A percentile compares a stretch with the other conserved stretches of the same genome.
Evolutionary conservation across 208 protist genomes (phyloP).

Genomic region (Porcisia hertigi): DNA sequence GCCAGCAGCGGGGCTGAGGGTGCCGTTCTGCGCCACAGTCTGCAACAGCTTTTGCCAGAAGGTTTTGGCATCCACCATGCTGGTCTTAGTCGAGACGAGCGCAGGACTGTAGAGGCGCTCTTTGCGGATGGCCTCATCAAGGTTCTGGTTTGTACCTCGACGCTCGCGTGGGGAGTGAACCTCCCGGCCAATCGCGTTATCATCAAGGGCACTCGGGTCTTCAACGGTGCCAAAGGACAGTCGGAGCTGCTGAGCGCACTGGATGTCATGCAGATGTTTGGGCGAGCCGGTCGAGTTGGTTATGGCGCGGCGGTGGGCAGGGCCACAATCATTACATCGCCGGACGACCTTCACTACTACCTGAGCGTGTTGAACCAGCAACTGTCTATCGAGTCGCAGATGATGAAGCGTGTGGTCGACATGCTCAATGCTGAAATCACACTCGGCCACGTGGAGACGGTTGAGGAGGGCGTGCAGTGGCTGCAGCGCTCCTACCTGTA

Average conservation of each 20-base stretch:
- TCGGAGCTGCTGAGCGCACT: constrained; percentile 96
- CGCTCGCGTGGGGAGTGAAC: constrained; percentile 99
- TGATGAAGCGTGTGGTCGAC: constrained; percentile 95
- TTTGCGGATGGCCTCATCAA: constrained; percentile 96
- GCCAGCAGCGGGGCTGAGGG: constrained; percentile 29
- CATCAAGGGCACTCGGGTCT: constrained; percentile 99
- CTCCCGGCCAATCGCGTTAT: constrained; percentile 99
- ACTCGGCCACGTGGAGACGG: constrained; percentile 94
- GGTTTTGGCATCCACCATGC: constrained; percentile 99
- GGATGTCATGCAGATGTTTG: constrained; percentile 99
- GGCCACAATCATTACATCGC: constrained; percentile 97
- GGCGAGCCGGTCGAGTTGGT: constrained; percentile 97
- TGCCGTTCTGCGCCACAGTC: constrained; percentile 38
- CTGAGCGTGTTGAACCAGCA: constrained; percentile 98
- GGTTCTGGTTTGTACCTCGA: constrained; percentile 99
- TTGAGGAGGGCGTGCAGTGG: constrained; percentile 97
- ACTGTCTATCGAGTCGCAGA: constrained; percentile 99
- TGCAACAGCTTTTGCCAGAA: constrained; percentile 89
- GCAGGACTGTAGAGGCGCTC: constrained; percentile 97
- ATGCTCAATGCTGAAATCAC: constrained; percentile 99
- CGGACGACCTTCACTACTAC: constrained; percentile 98
- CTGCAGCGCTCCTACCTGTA: constrained; percentile 98
- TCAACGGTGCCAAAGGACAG: constrained; percentile 95
- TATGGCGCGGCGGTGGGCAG: constrained; percentile 94
- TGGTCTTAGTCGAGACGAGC: constrained; percentile 96